These are phyloP conservation scores for Danielia oregonensis DNA, from an alignment of 805 yeast species.

Conservation along the genomic window DNA sequence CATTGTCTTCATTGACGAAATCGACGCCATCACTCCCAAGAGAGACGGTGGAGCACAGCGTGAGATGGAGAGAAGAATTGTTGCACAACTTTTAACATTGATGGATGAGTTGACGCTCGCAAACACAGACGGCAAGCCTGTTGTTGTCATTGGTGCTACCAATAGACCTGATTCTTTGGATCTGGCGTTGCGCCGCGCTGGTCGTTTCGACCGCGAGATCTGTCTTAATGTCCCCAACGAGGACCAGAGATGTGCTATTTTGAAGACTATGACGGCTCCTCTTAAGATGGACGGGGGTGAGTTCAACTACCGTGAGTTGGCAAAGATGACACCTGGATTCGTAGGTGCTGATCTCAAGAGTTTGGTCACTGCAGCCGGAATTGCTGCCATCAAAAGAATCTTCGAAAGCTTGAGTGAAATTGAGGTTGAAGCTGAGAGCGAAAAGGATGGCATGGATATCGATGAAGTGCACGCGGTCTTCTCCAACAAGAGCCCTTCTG, in stretches of 20 bases:
- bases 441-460: conserved; percentile 26
- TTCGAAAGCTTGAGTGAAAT: conserved; percentile 55
- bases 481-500: conserved; percentile 30
- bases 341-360: conserved; percentile 98
- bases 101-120: conserved; percentile 90
- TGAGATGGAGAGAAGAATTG: conserved; percentile 96
- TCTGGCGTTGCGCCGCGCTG: conserved; percentile 93
- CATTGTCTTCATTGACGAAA: conserved; percentile 89
- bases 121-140: conserved; percentile 89
- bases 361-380: conserved; percentile 91
- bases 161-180: conserved; percentile 95
- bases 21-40: conserved; percentile 97
- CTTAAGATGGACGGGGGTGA: conserved; percentile 58
- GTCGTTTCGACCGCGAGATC: conserved; percentile 93
- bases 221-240: conserved; percentile 94
- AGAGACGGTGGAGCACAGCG: conserved; percentile 94
- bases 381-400: conserved; percentile 87
- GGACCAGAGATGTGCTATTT: conserved; percentile 68
- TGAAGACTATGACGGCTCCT: conserved; percentile 65
- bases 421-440: conserved; percentile 28
- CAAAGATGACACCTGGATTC: conserved; percentile 93
- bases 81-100: conserved; percentile 89
- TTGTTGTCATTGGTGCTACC: conserved; percentile 92
- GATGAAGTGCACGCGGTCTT: conserved; percentile 22
- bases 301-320: conserved; percentile 68